Percentiles rank a stretch among this genome's conserved stretches.
phyloP scores from a whole-genome alignment of 352 stramenopile genomes.

The Phytopythium sindhum region DNA sequence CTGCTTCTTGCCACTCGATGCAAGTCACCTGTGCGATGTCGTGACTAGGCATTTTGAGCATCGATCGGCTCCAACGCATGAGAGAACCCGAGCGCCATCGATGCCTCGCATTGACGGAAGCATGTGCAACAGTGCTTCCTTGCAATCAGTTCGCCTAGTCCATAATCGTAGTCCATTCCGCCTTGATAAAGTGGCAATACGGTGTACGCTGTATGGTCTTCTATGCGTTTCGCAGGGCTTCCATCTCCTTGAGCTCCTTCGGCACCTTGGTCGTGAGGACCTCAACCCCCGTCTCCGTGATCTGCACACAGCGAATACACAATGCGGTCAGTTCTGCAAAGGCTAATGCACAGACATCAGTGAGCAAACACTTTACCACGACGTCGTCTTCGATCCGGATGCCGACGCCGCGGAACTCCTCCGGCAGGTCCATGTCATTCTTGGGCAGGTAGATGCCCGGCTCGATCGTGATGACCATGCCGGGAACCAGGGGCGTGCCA shows the following conservation, averaged over 20 bases:
- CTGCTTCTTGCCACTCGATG: no score
- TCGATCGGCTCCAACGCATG: no score
- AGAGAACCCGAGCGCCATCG: no score
- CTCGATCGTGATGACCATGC: slow-evolving; percentile 84
- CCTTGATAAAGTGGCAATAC: not conserved
- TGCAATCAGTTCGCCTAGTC: not conserved
- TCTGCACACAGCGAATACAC: slow-evolving; percentile 28
- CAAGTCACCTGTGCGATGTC: no score
- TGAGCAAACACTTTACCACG: slow-evolving; percentile 40
- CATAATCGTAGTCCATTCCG: not conserved
- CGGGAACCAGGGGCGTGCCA: slow-evolving; percentile 45
- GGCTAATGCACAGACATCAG: not conserved
- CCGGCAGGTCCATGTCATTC: slow-evolving; percentile 55
- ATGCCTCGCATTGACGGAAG: not conserved
- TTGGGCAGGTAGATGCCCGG: slow-evolving; percentile 82
- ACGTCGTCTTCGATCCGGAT: slow-evolving; percentile 87
- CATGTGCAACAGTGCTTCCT: not conserved
- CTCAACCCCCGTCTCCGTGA: slow-evolving; percentile 72
- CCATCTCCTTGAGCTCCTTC: slow-evolving; percentile 71
- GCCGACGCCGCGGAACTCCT: slow-evolving; percentile 77
- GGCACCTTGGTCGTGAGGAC: slow-evolving; percentile 63
- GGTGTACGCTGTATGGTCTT: not conserved
- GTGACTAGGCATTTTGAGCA: no score
- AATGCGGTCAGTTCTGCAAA: not conserved
- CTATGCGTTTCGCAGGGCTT: slow-evolving; percentile 46